These are phyloP conservation scores for Thelonectria discophora DNA, from an alignment of 2,329 filamentous ascomycete genomes.

Conservation along the genomic window DNA sequence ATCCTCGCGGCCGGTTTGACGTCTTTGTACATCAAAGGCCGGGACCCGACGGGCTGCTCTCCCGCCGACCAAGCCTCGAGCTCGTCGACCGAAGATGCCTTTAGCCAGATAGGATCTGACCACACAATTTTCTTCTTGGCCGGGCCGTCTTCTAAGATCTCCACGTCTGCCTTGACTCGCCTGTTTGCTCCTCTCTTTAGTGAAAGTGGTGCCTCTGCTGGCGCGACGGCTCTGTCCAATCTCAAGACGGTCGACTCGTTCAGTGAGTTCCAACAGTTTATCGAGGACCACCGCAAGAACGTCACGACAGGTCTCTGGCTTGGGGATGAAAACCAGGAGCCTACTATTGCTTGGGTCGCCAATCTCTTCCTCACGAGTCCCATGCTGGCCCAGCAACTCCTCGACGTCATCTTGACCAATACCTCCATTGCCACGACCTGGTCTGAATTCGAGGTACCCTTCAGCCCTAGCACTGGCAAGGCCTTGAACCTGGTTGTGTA, in stretches of 20 bases:
- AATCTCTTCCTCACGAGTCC: conserved; percentile 66
- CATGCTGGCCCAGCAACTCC: conserved; percentile 71
- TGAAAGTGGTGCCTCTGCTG: conserved; percentile 31
- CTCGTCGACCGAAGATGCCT: conserved; percentile 48
- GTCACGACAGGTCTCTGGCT: conserved; percentile 83
- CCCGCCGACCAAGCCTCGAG: conserved; percentile 58
- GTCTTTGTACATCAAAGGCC: conserved; percentile 74
- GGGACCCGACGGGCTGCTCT: conserved; percentile 61
- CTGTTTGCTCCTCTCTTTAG: conserved; percentile 55
- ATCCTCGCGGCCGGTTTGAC: conserved; percentile 82
- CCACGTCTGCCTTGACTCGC: conserved; percentile 38
- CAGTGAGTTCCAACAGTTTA: conserved; percentile 72
- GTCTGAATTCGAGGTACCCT: conserved; percentile 79
- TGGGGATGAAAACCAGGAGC: conserved; percentile 64
- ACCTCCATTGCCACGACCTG: conserved; percentile 76
- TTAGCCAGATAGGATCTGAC: conserved; percentile 48
- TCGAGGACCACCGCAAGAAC: conserved; percentile 69
- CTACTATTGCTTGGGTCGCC: conserved; percentile 76
- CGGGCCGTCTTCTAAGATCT: conserved; percentile 51
- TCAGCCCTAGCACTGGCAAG: conserved; percentile 72
- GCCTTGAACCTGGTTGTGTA: conserved; percentile 83
- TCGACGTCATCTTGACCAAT: conserved; percentile 73
- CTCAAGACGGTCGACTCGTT: conserved; percentile 69
- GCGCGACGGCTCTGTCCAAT: conserved; percentile 34
- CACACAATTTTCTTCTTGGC: conserved; percentile 42